phyloP scores from a whole-genome alignment of 192 early-diverging fungal species.

The Backusella australiensis region DNA sequence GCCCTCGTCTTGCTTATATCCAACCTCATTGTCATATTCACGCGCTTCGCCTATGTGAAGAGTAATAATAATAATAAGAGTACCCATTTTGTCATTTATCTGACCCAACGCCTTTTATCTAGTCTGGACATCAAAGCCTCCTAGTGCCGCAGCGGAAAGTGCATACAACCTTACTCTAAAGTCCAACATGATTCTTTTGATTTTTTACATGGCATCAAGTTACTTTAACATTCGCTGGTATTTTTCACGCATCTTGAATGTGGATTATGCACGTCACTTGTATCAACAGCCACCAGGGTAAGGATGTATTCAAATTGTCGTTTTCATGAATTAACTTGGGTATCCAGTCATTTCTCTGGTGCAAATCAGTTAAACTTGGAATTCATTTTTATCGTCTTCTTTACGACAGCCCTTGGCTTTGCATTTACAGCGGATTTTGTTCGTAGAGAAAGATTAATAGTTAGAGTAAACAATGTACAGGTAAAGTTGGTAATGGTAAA shows the following conservation, averaged over 20 bases:
- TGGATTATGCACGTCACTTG: background rate
- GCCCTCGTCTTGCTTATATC: background rate
- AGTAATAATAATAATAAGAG: background rate
- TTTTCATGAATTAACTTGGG: no score
- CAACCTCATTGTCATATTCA: background rate
- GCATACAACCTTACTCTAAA: background rate
- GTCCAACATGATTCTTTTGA: background rate
- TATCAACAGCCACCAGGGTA: constrained; percentile 16
- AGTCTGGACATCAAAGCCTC: background rate
- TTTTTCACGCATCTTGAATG: background rate
- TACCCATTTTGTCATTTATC: background rate
- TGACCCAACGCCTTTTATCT: background rate
- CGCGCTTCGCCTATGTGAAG: background rate
- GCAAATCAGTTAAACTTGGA: constrained; percentile 33
- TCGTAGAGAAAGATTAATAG: background rate
- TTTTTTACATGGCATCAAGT: background rate
- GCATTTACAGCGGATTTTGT: background rate
- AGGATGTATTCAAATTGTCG: background rate
- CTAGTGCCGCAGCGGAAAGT: background rate
- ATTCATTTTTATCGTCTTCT: constrained; percentile 20
- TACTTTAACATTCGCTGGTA: background rate
- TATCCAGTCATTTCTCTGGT: constrained; percentile 15
- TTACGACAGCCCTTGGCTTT: constrained; percentile 5
- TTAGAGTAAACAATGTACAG: constrained; percentile 4
- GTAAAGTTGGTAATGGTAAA: background rate